These are phyloP conservation scores for Mycena rebaudengoi DNA, from an alignment of 768 basidiomycete genomes.

Conservation along the genomic window DNA sequence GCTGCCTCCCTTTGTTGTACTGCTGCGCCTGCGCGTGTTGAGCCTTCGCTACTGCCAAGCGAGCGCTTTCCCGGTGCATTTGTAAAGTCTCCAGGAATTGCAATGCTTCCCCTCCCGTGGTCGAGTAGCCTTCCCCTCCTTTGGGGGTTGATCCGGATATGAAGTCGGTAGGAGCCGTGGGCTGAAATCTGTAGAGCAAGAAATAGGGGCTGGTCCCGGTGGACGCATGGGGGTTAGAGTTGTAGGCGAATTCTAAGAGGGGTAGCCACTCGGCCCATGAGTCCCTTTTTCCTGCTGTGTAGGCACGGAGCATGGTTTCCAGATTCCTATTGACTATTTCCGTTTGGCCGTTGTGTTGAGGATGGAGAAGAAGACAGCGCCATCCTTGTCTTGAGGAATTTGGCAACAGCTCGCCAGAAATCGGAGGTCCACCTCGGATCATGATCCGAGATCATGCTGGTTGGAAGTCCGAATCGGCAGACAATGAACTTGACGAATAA, in stretches of 20 bases:
- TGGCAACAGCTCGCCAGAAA: too few species aligned
- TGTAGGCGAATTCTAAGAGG: slow-evolving; percentile 36
- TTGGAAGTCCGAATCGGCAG: background rate
- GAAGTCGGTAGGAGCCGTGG: slow-evolving; percentile 10
- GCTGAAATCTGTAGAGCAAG: slow-evolving; percentile 26
- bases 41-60: background rate
- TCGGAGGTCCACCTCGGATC: slow-evolving; percentile 8
- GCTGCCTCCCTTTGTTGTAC: background rate
- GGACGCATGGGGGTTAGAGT: slow-evolving; percentile 14
- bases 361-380: too few species aligned
- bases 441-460: slow-evolving; percentile 7
- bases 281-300: slow-evolving; percentile 17
- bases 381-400: too few species aligned
- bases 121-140: too few species aligned
- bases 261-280: slow-evolving; percentile 32
- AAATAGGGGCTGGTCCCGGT: slow-evolving; percentile 24
- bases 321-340: slow-evolving; percentile 38
- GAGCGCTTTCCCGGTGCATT: background rate
- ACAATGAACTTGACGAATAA: background rate
- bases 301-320: slow-evolving; percentile 33
- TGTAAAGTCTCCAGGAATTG: background rate
- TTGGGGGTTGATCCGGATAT: background rate
- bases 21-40: background rate
- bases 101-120: background rate
- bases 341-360: slow-evolving; percentile 41